Conservation (phyloP, 1,284 basidiomycete species). For the Rhodotorula sp. region DNA sequence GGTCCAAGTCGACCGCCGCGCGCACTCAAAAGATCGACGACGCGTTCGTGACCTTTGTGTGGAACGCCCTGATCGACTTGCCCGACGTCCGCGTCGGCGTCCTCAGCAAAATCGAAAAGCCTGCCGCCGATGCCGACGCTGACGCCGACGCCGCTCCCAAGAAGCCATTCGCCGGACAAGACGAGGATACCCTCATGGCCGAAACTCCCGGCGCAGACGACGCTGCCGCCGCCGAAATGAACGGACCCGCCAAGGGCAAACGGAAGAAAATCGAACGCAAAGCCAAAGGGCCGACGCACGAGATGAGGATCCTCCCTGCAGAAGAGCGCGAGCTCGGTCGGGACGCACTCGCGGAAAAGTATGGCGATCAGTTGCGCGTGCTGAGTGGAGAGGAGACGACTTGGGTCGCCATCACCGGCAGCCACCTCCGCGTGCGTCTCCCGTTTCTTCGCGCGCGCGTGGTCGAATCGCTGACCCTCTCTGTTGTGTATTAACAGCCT, state of each 20-base stretch:
- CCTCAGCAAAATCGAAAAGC: constrained; percentile 3
- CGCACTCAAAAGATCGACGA: constrained; percentile 55
- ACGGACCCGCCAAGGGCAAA: constrained; percentile 50
- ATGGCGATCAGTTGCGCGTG: constrained; percentile 60
- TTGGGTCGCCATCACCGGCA: constrained; percentile 75
- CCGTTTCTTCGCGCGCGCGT: background rate
- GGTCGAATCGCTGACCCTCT: background rate
- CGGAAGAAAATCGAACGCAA: constrained; percentile 27
- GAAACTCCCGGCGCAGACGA: constrained; percentile 1
- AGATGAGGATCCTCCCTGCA: constrained; percentile 59
- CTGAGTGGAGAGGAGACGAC: constrained; percentile 69
- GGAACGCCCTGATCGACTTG: constrained; percentile 65
- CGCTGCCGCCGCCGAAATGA: background rate
- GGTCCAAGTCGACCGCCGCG: background rate
- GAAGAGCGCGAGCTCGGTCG: constrained; percentile 54
- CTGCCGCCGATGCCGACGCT: background rate
- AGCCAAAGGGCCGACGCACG: constrained; percentile 43
- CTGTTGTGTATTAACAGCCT: background rate
- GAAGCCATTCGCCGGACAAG: background rate
- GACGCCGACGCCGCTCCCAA: background rate
- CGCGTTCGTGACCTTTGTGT: constrained; percentile 72
- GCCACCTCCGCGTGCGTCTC: constrained; percentile 65
- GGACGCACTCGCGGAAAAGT: constrained; percentile 52
- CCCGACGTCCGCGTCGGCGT: constrained; percentile 27
- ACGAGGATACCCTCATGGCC: constrained; percentile 9